A percentile compares a stretch with the other conserved stretches of the same genome.
Evolutionary conservation across 169 alveolate species (phyloP).

Genomic region (Plasmodium reichenowi): DNA sequence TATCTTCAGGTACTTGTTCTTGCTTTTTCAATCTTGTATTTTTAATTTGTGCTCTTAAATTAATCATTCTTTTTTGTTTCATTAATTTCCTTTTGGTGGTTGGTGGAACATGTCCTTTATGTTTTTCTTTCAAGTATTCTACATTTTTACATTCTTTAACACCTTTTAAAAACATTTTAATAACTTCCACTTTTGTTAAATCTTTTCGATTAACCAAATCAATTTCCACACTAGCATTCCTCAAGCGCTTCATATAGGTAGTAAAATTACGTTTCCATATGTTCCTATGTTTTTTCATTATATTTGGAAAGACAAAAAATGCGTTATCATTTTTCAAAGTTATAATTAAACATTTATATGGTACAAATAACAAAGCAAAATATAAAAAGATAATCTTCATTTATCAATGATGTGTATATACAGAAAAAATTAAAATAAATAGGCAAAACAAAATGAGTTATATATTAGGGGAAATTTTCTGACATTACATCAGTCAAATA

Average conservation of each 20-base stretch:
- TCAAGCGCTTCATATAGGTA: slow-evolving; percentile 54
- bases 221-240: slow-evolving; percentile 74
- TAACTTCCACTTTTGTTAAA: slow-evolving; percentile 53
- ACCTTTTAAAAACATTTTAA: slow-evolving; percentile 75
- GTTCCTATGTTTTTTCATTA: background rate
- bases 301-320: background rate
- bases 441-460: too few species aligned
- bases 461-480: background rate
- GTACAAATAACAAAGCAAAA: background rate
- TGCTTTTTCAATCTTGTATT: slow-evolving; percentile 56
- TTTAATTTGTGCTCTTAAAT: slow-evolving; percentile 58
- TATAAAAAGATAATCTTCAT: slow-evolving; percentile 14
- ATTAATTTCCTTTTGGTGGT: slow-evolving; percentile 65
- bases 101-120: slow-evolving; percentile 71
- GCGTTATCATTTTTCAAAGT: background rate
- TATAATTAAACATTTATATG: slow-evolving; percentile 27
- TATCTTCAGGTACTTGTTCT: slow-evolving; percentile 54
- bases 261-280: background rate
- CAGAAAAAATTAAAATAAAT: too few species aligned
- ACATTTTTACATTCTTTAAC: slow-evolving; percentile 76
- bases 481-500: background rate
- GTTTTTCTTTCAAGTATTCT: slow-evolving; percentile 56
- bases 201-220: slow-evolving; percentile 73
- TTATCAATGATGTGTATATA: slow-evolving; percentile 4
- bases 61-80: slow-evolving; percentile 76